These are phyloP conservation scores for Trametes hirsuta DNA, from an alignment of 1,284 basidiomycete genomes.

Conservation along the genomic window DNA sequence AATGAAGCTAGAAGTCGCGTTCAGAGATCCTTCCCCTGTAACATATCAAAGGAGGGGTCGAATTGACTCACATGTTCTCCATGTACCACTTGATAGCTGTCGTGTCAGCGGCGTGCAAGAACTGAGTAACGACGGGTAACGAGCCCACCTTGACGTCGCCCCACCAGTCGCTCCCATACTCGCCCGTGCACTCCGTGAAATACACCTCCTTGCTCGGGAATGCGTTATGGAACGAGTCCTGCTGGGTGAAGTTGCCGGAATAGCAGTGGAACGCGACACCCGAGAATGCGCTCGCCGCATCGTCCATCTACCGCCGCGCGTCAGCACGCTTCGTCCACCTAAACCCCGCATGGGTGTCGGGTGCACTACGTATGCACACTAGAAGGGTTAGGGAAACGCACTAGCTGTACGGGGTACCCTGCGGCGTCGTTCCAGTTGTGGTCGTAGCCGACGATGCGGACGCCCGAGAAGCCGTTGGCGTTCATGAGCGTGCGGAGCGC, in stretches of 20 bases:
- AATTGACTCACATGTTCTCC: slow-evolving; percentile 59
- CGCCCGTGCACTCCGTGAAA: slow-evolving; percentile 57
- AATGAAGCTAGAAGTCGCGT: slow-evolving; percentile 38
- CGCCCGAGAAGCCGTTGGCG: slow-evolving; percentile 45
- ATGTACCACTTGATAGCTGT: slow-evolving; percentile 62
- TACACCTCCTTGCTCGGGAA: slow-evolving; percentile 53
- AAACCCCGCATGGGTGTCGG: not conserved
- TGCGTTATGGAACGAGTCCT: slow-evolving; percentile 47
- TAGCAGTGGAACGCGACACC: slow-evolving; percentile 59
- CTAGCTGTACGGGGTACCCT: slow-evolving; percentile 51
- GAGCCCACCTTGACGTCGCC: slow-evolving; percentile 66
- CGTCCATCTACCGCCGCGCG: slow-evolving; percentile 45
- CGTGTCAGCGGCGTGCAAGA: not conserved
- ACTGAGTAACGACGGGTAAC: no score
- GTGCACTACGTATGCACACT: no score
- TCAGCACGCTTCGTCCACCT: not conserved
- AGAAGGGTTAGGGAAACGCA: slow-evolving; percentile 24
- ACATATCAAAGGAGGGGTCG: no score
- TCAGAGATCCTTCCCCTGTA: not conserved
- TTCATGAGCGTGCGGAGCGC: slow-evolving; percentile 48
- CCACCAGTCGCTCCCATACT: slow-evolving; percentile 73
- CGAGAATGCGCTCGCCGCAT: slow-evolving; percentile 47
- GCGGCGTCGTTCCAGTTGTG: slow-evolving; percentile 56
- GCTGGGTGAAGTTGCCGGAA: slow-evolving; percentile 42
- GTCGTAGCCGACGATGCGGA: slow-evolving; percentile 51